A percentile compares a stretch with the other conserved stretches of the same genome.
phyloP scores from a whole-genome alignment of 805 yeast species.

The Metschnikowia corniflorae region DNA sequence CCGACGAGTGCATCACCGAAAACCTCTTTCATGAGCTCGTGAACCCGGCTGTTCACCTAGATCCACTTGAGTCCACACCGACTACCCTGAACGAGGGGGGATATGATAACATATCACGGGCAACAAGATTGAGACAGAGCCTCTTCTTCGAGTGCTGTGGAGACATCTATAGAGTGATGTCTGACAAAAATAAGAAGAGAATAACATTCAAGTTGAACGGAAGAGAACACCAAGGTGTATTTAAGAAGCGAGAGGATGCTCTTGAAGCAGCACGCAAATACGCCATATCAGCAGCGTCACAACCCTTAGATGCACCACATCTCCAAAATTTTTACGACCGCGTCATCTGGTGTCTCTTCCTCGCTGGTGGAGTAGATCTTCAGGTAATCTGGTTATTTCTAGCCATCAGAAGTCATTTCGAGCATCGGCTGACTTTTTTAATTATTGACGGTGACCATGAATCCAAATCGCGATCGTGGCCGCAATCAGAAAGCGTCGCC shows the following conservation, averaged over 20 bases:
- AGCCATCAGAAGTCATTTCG: constrained; percentile 8
- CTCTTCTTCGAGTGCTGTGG: constrained; percentile 12
- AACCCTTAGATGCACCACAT: constrained; percentile 14
- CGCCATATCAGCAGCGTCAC: constrained; percentile 13
- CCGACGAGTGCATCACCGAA: constrained; percentile 4
- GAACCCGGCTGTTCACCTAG: constrained; percentile 1
- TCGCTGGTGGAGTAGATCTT: constrained; percentile 12
- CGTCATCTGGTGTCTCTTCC: constrained; percentile 17
- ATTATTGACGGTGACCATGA: background rate
- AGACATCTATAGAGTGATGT: constrained; percentile 7
- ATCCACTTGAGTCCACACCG: background rate
- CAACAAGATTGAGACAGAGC: constrained; percentile 10
- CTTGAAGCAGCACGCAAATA: constrained; percentile 15
- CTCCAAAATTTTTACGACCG: constrained; percentile 12
- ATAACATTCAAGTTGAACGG: background rate
- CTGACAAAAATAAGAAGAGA: constrained; percentile 1
- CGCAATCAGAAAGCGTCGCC: background rate
- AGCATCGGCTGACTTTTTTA: constrained; percentile 5
- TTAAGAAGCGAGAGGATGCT: constrained; percentile 3
- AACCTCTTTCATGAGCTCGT: constrained; percentile 9
- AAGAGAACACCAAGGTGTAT: background rate
- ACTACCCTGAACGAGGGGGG: background rate
- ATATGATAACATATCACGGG: background rate
- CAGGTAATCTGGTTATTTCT: constrained; percentile 9
- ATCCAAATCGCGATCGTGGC: background rate